phyloP scores from a whole-genome alignment of 768 basidiomycete genomes.

The Mycena filopes region DNA sequence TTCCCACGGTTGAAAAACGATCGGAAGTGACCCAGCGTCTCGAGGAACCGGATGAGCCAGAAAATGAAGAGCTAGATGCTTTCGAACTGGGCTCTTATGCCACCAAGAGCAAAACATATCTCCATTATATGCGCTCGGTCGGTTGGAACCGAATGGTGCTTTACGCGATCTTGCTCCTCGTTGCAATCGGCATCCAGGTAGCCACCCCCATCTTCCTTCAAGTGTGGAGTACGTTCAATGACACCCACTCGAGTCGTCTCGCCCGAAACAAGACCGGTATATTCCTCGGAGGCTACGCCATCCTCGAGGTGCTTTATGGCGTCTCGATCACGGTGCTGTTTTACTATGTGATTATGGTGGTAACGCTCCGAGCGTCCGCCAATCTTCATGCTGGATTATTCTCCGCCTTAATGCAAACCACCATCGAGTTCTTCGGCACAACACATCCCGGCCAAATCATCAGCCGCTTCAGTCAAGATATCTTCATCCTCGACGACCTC shows the following conservation, averaged over 20 bases:
- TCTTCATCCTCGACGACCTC: constrained; percentile 39
- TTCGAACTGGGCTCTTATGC: neutral
- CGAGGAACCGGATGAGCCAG: neutral
- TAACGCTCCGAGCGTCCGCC: constrained; percentile 22
- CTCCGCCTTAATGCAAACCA: constrained; percentile 61
- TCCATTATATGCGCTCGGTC: constrained; percentile 26
- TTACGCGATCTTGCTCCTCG: constrained; percentile 22
- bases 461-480: constrained; percentile 56
- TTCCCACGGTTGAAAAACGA: neutral
- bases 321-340: constrained; percentile 21
- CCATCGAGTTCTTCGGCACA: constrained; percentile 68
- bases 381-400: constrained; percentile 44
- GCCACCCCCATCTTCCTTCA: constrained; percentile 26
- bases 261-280: constrained; percentile 1
- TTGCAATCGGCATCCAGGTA: constrained; percentile 24
- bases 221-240: constrained; percentile 30
- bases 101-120: constrained; percentile 15
- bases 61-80: neutral
- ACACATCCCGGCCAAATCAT: constrained; percentile 55
- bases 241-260: constrained; percentile 10
- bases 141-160: constrained; percentile 16
- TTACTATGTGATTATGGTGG: constrained; percentile 27
- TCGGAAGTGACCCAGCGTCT: neutral
- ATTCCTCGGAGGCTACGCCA: constrained; percentile 19
- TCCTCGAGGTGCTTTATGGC: constrained; percentile 22